A percentile compares a stretch with the other conserved stretches of the same genome.
These are phyloP conservation scores for Lathyrus sativus DNA, from an alignment of 306 rosid genomes.

Conservation along the genomic window DNA sequence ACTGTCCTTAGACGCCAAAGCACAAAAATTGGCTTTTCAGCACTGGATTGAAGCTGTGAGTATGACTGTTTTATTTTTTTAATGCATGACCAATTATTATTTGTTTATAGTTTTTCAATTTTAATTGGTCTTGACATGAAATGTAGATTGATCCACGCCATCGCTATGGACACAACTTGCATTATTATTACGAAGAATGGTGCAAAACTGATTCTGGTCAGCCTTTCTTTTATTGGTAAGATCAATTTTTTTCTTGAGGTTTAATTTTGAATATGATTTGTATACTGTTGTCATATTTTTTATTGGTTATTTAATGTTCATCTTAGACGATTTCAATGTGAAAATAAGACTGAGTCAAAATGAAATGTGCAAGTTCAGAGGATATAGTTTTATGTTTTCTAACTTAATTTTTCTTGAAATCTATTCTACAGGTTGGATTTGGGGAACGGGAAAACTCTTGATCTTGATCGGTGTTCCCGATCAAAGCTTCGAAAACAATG, in stretches of 20 bases:
- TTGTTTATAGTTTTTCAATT: constrained; percentile 5
- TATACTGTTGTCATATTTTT: background rate
- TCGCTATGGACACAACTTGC: constrained; percentile 93
- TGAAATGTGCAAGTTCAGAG: background rate
- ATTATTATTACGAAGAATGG: constrained; percentile 79
- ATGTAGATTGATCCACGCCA: constrained; percentile 94
- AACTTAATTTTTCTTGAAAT: constrained; percentile 14
- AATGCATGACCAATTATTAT: constrained; percentile 7
- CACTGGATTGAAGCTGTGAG: constrained; percentile 98
- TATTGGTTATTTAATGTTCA: constrained; percentile 9
- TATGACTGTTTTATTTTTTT: constrained; percentile 24
- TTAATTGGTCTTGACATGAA: constrained; percentile 19
- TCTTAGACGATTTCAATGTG: constrained; percentile 19
- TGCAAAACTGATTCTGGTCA: constrained; percentile 74
- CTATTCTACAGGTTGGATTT: constrained; percentile 71
- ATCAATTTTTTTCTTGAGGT: background rate
- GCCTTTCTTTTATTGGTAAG: constrained; percentile 93
- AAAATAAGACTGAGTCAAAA: background rate
- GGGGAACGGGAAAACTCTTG: constrained; percentile 78
- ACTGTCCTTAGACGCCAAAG: constrained; percentile 77
- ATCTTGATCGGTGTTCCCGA: constrained; percentile 61
- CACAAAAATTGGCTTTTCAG: constrained; percentile 90
- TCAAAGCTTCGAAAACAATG: constrained; percentile 73
- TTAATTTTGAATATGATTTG: background rate
- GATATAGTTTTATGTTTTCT: background rate